Percentiles rank a stretch among this genome's conserved stretches.
phyloP scores from a whole-genome alignment of 495 filamentous ascomycete species.

The Annulohypoxylon maeteangense region DNA sequence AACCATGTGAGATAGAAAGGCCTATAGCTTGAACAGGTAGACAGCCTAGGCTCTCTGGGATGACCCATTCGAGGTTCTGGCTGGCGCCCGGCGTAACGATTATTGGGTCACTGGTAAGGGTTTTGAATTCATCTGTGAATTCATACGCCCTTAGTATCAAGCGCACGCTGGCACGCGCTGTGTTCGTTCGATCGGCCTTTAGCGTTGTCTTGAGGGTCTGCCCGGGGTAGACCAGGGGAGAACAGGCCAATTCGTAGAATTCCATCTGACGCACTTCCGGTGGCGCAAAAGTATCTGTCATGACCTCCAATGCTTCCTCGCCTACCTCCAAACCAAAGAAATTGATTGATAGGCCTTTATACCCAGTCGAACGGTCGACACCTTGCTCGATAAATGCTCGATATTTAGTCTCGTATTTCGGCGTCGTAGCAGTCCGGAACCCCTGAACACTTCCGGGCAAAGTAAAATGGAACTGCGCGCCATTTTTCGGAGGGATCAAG shows the following conservation, averaged over 20 bases:
- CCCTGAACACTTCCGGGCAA: conserved; percentile 49
- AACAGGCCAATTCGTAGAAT: conserved; percentile 40
- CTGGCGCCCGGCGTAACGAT: background rate
- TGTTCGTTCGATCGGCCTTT: conserved; percentile 4
- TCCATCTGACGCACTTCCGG: conserved; percentile 26
- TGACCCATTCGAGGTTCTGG: conserved; percentile 27
- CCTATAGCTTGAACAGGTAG: conserved; percentile 45
- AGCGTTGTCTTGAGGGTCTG: conserved; percentile 36
- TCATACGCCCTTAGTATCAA: conserved; percentile 38
- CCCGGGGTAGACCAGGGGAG: conserved; percentile 46
- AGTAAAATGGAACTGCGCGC: conserved; percentile 49
- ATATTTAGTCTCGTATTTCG: background rate
- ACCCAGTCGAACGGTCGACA: background rate
- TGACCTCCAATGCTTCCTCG: conserved; percentile 15
- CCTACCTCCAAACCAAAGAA: background rate
- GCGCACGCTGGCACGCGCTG: background rate
- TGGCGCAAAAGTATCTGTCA: conserved; percentile 43
- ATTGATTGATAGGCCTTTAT: conserved; percentile 24
- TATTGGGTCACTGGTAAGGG: background rate
- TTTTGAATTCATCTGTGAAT: conserved; percentile 29
- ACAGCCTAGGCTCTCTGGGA: conserved; percentile 33
- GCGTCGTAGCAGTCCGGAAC: conserved; percentile 21
- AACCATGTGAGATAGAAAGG: conserved; percentile 9
- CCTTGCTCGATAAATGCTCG: conserved; percentile 26
- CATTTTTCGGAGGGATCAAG: conserved; percentile 40